Evolutionary conservation across 2,329 filamentous ascomycete genomes (phyloP), one percentile per base, ranked within the genome.

Genomic region (Aspergillus niger): DNA sequence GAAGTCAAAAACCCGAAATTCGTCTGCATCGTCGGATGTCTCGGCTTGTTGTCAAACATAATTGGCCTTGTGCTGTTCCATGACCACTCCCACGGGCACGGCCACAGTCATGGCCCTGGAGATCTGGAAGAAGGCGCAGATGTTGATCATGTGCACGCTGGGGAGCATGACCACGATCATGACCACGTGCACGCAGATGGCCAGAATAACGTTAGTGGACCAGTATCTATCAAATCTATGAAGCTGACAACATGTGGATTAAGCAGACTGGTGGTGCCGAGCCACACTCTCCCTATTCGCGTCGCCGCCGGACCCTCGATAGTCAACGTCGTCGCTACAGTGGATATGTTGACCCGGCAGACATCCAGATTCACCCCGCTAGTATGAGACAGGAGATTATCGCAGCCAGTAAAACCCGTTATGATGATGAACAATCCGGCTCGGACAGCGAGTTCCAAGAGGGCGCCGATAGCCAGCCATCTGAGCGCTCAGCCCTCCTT

Each of bases 331-430:
- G 72, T 49, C 70, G 74, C 22, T 76, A 73, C 59, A 79, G 75
- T 55, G 77, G 78, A 48, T 82, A 83, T 61, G 79, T 80, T 13
- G 82, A 78, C 36, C 85, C 92, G 58, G 89, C 88, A 26, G 84
- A 87, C 57, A 85, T 96, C 67, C 91, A 89, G 73, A 91, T 96
- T 55, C 91, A 97, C 73, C 95, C 95, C 2, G 90, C 92, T 24
- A 94, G 89, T 64, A 92, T 98, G 81, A 85, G 95, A 66, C 91
- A 96, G 74, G 92, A 94, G 58, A 97, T 99, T 68, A 96, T 98
- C 66, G 89, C 89, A 39, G 91, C 91, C n/a, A 89, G 88, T 61
- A 85, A 86, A 24, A 89, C 86, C 60, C 84, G 85, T 54, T 80
- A 87, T 47, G 86, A 85, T 41, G 83, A 81, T 5, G 76, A 81